Evolutionary conservation across 768 basidiomycete genomes (phyloP).

Genomic region (Boletellus emodensis): DNA sequence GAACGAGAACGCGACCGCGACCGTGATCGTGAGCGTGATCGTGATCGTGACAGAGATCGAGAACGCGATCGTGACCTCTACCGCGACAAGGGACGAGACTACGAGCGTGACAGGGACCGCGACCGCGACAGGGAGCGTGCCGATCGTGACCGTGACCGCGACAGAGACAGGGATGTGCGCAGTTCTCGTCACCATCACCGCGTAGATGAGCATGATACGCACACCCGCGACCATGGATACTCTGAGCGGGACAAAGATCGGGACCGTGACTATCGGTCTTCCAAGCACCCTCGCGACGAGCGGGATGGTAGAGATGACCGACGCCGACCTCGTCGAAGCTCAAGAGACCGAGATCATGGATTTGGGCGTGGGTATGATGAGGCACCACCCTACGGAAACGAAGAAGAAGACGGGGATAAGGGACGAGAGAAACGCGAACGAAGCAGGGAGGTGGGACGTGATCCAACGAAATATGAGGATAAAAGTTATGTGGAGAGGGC

Average conservation of each 20-base stretch:
- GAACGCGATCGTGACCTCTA: conserved; percentile 26
- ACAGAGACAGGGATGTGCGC: conserved; percentile 40
- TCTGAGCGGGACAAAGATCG: conserved; percentile 34
- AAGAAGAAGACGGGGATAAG: conserved; percentile 37
- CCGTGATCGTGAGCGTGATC: conserved; percentile 13
- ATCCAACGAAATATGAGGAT: conserved; percentile 40
- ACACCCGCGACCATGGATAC: conserved; percentile 34
- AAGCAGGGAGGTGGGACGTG: conserved; percentile 37
- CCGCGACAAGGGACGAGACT: conserved; percentile 32
- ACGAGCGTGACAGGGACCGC: conserved; percentile 39
- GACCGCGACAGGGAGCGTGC: conserved; percentile 38
- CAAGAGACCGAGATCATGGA: conserved; percentile 33
- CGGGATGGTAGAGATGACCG: conserved; percentile 53
- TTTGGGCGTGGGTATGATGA: conserved; percentile 48
- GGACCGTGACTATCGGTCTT: conserved; percentile 40
- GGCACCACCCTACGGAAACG: conserved; percentile 33
- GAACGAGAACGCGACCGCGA: conserved; percentile 35
- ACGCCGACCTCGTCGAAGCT: conserved; percentile 39
- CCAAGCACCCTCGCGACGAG: conserved; percentile 52
- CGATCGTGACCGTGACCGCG: conserved; percentile 42
- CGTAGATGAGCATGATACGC: conserved; percentile 32
- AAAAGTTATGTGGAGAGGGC: conserved; percentile 50
- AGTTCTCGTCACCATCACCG: conserved; percentile 33
- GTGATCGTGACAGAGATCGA: conserved; percentile 23
- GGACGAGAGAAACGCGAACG: conserved; percentile 45